Conservation (phyloP, 345 rosid species). For the Litchi chinensis region DNA sequence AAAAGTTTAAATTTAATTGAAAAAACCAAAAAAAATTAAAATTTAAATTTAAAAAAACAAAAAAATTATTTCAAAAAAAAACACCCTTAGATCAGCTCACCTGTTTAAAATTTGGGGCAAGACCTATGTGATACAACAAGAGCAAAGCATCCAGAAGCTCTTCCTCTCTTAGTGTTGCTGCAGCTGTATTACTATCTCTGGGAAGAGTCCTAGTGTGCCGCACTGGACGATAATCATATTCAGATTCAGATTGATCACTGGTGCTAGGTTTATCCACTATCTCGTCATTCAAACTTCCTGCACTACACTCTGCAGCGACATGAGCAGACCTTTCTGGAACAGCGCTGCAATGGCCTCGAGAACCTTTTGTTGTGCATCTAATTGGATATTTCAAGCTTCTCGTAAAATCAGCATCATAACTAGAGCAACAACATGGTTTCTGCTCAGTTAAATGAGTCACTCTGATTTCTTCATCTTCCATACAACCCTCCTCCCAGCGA, state of each 20-base stretch:
- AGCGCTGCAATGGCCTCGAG: constrained; percentile 61
- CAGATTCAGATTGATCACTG: constrained; percentile 85
- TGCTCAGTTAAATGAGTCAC: constrained; percentile 73
- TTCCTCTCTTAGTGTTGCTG: constrained; percentile 81
- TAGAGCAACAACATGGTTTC: constrained; percentile 95
- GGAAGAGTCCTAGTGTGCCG: constrained; percentile 50
- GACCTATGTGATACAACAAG: constrained; percentile 79
- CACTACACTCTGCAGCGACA: constrained; percentile 81
- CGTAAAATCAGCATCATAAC: constrained; percentile 64
- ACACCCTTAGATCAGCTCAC: constrained; percentile 33
- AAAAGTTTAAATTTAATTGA: background rate
- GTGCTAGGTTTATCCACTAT: constrained; percentile 90
- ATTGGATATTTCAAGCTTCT: constrained; percentile 66
- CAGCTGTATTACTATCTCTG: constrained; percentile 56
- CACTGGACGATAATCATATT: constrained; percentile 71
- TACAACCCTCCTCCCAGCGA: constrained; percentile 95
- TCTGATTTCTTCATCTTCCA: constrained; percentile 79
- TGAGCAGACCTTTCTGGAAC: constrained; percentile 84
- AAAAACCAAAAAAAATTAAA: background rate
- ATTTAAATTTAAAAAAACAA: background rate
- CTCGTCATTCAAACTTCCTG: constrained; percentile 80
- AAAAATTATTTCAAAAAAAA: no score
- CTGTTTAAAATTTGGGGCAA: constrained; percentile 98
- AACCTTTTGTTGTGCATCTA: constrained; percentile 55
- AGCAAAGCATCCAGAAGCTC: constrained; percentile 84